Conservation (phyloP, 2,329 filamentous ascomycete genomes). For the Akanthomyces lecanii region DNA sequence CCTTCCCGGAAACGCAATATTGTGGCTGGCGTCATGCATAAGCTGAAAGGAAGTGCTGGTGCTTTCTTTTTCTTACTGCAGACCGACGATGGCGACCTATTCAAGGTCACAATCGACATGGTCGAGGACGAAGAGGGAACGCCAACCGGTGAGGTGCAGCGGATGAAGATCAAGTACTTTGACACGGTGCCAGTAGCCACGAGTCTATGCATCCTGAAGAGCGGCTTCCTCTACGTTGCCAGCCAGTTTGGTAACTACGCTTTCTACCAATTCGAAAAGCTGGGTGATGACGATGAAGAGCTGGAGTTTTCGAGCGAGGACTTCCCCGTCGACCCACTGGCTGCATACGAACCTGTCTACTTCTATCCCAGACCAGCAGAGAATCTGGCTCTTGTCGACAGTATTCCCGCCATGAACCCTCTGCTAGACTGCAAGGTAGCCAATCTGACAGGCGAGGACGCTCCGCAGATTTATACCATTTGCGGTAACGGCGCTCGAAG, state of each 20-base stretch:
- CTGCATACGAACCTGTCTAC: slow-evolving; percentile 72
- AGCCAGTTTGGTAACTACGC: slow-evolving; percentile 90
- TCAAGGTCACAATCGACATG: slow-evolving; percentile 94
- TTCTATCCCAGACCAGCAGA: slow-evolving; percentile 77
- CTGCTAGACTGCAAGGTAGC: slow-evolving; percentile 87
- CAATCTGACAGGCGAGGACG: slow-evolving; percentile 87
- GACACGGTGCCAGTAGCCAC: slow-evolving; percentile 89
- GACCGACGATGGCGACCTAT: slow-evolving; percentile 95
- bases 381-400: slow-evolving; percentile 81
- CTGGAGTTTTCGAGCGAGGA: slow-evolving; percentile 79
- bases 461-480: slow-evolving; percentile 91
- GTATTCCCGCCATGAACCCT: slow-evolving; percentile 84
- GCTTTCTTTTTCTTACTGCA: slow-evolving; percentile 97
- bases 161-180: slow-evolving; percentile 94
- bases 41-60: slow-evolving; percentile 73
- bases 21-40: slow-evolving; percentile 92
- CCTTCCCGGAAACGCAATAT: slow-evolving; percentile 85
- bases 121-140: slow-evolving; percentile 74
- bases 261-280: slow-evolving; percentile 95
- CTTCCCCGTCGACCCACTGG: slow-evolving; percentile 70
- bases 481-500: slow-evolving; percentile 86
- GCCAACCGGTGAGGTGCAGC: slow-evolving; percentile 73
- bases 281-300: slow-evolving; percentile 93
- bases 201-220: slow-evolving; percentile 88
- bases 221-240: slow-evolving; percentile 88